Evolutionary conservation across 2,329 filamentous ascomycete genomes (phyloP).

Genomic region (Cyclaneusma minus): DNA sequence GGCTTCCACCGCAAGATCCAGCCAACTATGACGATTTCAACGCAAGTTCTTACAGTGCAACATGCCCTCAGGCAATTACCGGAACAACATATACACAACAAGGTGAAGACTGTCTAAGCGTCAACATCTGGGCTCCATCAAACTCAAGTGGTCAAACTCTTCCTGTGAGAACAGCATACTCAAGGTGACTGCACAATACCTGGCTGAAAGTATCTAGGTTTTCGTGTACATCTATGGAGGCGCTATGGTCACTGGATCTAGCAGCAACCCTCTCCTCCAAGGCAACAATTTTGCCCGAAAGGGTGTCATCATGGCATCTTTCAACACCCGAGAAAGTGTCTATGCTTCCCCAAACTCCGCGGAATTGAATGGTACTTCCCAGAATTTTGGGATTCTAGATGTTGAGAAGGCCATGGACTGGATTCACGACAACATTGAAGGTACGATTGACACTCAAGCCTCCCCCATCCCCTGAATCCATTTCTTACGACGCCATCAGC

Average conservation of each 20-base stretch:
- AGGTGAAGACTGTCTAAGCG: constrained; percentile 26
- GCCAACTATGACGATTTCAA: constrained; percentile 8
- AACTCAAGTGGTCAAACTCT: constrained; percentile 1
- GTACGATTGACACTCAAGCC: constrained; percentile 4
- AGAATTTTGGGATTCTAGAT: constrained; percentile 22
- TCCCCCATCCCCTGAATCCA: too few species aligned
- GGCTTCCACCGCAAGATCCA: constrained; percentile 17
- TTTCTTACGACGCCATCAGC: too few species aligned
- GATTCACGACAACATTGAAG: constrained; percentile 24
- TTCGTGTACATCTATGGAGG: constrained; percentile 29
- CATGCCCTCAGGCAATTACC: constrained; percentile 16
- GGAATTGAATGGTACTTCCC: constrained; percentile 17
- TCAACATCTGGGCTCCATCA: constrained; percentile 24
- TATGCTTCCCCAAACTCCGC: constrained; percentile 28
- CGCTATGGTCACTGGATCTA: constrained; percentile 25
- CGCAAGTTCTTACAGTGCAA: constrained; percentile 14
- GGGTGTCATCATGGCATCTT: constrained; percentile 23
- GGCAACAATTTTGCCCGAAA: constrained; percentile 22
- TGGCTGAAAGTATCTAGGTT: too few species aligned
- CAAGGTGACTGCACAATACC: constrained; percentile 4
- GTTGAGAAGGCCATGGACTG: constrained; percentile 23
- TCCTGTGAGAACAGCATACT: too few species aligned
- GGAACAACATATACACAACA: constrained; percentile 12
- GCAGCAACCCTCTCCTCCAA: constrained; percentile 23
- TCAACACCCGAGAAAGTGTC: constrained; percentile 25